These are phyloP conservation scores for Coelomomyces lativittatus DNA, from an alignment of 371 early-diverging fungal genomes.

Conservation along the genomic window DNA sequence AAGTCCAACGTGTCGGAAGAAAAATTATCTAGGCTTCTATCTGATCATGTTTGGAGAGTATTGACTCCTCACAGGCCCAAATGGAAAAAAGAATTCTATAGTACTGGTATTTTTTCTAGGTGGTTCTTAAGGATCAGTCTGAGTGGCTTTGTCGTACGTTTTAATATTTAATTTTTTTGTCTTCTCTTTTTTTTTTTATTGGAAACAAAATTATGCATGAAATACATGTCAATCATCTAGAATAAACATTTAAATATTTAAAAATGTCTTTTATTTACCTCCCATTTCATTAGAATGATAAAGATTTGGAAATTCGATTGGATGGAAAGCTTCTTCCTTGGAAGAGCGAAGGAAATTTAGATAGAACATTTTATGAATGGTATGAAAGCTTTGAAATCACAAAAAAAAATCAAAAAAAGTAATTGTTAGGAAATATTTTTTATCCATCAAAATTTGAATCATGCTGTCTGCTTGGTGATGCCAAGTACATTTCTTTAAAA, in stretches of 20 bases:
- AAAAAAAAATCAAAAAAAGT: too few species aligned
- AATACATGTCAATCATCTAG: too few species aligned
- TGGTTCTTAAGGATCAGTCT: conserved; percentile 26
- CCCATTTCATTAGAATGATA: too few species aligned
- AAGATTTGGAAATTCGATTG: conserved; percentile 7
- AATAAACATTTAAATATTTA: too few species aligned
- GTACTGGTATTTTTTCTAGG: conserved; percentile 17
- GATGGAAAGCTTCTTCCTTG: conserved; percentile 24
- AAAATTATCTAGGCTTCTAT: conserved; percentile 10
- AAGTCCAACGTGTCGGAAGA: conserved; percentile 8
- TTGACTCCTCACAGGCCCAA: conserved; percentile 26
- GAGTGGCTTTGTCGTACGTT: conserved; percentile 20
- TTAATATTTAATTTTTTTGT: neutral
- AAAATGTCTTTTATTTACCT: too few species aligned
- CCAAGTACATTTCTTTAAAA: too few species aligned
- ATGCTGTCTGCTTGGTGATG: too few species aligned
- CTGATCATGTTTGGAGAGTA: conserved; percentile 37
- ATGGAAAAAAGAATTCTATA: conserved; percentile 18
- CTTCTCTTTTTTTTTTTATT: conserved; percentile 2
- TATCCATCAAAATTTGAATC: too few species aligned
- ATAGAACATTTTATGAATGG: conserved; percentile 25
- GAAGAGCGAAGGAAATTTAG: conserved; percentile 19
- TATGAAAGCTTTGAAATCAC: too few species aligned
- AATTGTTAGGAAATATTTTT: too few species aligned
- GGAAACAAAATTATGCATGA: too few species aligned